Percentiles rank a stretch among this genome's conserved stretches.
Conservation (phyloP, 305 asterid species). For the Withania somnifera region DNA sequence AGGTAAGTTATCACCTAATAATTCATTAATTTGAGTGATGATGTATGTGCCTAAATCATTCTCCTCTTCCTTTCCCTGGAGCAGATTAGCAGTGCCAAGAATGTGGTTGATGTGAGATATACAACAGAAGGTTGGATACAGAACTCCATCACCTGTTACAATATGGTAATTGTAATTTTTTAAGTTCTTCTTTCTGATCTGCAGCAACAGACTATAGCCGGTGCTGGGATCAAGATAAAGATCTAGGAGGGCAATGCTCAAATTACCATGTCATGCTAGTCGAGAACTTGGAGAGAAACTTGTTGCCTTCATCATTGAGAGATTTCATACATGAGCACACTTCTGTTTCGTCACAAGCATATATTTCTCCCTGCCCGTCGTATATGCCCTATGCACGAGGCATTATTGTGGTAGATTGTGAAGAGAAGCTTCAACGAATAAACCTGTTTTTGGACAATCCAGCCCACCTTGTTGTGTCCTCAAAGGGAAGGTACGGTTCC, state of each 20-base stretch:
- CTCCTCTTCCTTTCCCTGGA: conserved; percentile 5
- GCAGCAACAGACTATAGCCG: conserved; percentile 3
- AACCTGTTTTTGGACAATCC: conserved; percentile 31
- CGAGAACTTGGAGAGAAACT: conserved; percentile 41
- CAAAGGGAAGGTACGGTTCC: conserved; percentile 46
- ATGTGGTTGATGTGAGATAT: neutral
- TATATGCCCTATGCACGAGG: conserved; percentile 38
- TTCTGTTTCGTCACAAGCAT: conserved; percentile 25
- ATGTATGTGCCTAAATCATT: conserved; percentile 1
- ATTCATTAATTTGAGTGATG: conserved; percentile 4
- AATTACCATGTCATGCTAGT: conserved; percentile 21
- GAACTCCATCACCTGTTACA: neutral
- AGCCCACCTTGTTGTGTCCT: conserved; percentile 37
- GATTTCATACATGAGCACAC: conserved; percentile 35
- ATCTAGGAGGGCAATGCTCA: conserved; percentile 27
- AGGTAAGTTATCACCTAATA: conserved; percentile 14
- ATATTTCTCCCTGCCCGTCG: conserved; percentile 29
- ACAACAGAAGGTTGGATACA: conserved; percentile 18
- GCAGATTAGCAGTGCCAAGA: conserved; percentile 16
- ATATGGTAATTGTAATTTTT: neutral
- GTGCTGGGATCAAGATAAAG: conserved; percentile 30
- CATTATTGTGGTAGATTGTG: conserved; percentile 35
- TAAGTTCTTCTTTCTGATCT: conserved; percentile 1
- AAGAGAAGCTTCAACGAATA: conserved; percentile 23
- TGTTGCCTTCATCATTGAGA: conserved; percentile 29